Conservation (phyloP, 2,329 filamentous ascomycete species). For the Ploettnerulaceae sp. region DNA sequence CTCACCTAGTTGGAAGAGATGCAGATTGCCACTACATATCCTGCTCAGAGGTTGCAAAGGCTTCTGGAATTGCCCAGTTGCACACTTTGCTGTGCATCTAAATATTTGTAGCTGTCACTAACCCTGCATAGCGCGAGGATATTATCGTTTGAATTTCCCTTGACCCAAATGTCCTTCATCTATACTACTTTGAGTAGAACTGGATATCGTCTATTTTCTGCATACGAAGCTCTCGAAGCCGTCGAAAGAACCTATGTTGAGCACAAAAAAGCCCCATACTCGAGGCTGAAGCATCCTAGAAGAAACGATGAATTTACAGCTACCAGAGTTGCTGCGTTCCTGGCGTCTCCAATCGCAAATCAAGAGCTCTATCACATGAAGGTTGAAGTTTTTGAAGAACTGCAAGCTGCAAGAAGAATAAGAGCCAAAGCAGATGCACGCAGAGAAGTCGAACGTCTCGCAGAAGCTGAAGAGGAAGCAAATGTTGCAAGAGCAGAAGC, state of each 20-base stretch:
- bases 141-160: conserved; percentile 34
- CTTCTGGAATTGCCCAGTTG: too few species aligned
- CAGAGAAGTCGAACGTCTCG: conserved; percentile 36
- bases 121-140: conserved; percentile 22
- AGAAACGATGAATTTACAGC: conserved; percentile 18
- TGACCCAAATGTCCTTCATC: conserved; percentile 37
- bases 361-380: neutral
- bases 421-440: conserved; percentile 32
- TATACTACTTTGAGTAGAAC: conserved; percentile 33
- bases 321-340: conserved; percentile 7
- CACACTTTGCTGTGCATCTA: too few species aligned
- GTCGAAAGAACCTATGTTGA: conserved; percentile 33
- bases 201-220: conserved; percentile 31
- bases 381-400: conserved; percentile 36
- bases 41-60: too few species aligned
- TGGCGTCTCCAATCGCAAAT: conserved; percentile 1
- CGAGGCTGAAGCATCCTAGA: conserved; percentile 30
- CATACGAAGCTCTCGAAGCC: conserved; percentile 35
- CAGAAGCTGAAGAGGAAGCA: conserved; percentile 38
- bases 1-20: neutral
- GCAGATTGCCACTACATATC: neutral
- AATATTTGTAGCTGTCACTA: too few species aligned
- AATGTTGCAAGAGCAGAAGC: conserved; percentile 42
- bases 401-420: conserved; percentile 36
- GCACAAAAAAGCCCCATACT: conserved; percentile 22